phyloP scores from a whole-genome alignment of 108 stramenopile species.

The Cyclotella kingstonii region DNA sequence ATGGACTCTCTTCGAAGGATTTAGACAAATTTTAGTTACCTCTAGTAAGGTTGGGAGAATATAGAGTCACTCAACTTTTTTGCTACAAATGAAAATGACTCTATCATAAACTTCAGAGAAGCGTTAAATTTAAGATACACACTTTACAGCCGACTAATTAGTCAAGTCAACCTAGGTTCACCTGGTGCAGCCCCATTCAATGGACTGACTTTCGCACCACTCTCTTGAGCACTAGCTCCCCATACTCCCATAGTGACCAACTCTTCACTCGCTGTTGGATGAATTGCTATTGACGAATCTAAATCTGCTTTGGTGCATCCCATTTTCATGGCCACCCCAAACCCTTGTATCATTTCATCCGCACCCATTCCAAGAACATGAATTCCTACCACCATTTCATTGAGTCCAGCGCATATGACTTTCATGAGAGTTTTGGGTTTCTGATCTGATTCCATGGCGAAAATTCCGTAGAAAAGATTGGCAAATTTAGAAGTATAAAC shows the following conservation, averaged over 20 bases:
- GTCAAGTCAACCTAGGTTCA: slow-evolving; percentile 47
- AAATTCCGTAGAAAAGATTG: slow-evolving; percentile 89
- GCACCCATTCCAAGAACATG: slow-evolving; percentile 93
- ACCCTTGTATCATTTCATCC: slow-evolving; percentile 96
- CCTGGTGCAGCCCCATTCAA: slow-evolving; percentile 63
- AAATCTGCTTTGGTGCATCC: slow-evolving; percentile 96
- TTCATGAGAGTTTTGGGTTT: slow-evolving; percentile 94
- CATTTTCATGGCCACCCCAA: slow-evolving; percentile 89
- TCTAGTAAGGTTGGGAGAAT: too few species aligned
- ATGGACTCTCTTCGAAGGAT: too few species aligned
- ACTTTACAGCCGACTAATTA: slow-evolving; percentile 14
- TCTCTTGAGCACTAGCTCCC: slow-evolving; percentile 69
- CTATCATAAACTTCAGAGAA: too few species aligned
- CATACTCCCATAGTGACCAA: slow-evolving; percentile 87
- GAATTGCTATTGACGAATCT: slow-evolving; percentile 92
- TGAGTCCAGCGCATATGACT: slow-evolving; percentile 78
- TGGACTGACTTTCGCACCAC: slow-evolving; percentile 69
- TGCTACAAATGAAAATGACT: too few species aligned
- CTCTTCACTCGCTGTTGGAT: slow-evolving; percentile 92
- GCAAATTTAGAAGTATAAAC: slow-evolving; percentile 89
- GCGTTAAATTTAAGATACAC: too few species aligned
- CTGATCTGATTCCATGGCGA: slow-evolving; percentile 78
- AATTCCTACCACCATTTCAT: slow-evolving; percentile 90
- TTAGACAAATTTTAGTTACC: too few species aligned
- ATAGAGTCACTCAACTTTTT: too few species aligned